phyloP scores from a whole-genome alignment of 2,329 filamentous ascomycete genomes.

The Trichophyton simii region DNA sequence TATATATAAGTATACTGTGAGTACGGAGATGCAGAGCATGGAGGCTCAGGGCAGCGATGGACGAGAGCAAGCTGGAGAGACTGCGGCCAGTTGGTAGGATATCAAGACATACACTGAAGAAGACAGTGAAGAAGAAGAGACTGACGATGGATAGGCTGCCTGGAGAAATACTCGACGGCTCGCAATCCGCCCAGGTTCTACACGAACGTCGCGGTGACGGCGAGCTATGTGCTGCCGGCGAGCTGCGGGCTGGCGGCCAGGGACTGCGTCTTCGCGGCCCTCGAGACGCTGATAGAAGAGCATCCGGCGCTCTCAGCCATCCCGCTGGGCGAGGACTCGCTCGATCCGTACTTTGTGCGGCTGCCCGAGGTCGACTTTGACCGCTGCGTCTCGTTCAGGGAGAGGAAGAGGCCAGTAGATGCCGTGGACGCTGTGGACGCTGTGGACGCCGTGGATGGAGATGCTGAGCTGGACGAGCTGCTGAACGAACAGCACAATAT shows the following conservation, averaged over 20 bases:
- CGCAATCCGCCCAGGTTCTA: conserved; percentile 35
- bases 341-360: conserved; percentile 33
- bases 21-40: neutral
- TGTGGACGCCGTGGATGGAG: conserved; percentile 12
- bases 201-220: conserved; percentile 33
- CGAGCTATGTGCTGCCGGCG: conserved; percentile 24
- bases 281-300: conserved; percentile 25
- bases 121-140: neutral
- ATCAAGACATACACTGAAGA: neutral
- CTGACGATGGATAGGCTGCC: conserved; percentile 13
- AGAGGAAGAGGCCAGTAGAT: neutral
- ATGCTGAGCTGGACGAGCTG: conserved; percentile 32
- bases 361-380: conserved; percentile 32
- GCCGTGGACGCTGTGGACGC: conserved; percentile 18
- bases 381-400: neutral
- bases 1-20: too few relatives aligned
- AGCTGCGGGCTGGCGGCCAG: conserved; percentile 17
- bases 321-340: conserved; percentile 29
- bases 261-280: conserved; percentile 28
- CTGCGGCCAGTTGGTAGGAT: conserved; percentile 22
- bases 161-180: conserved; percentile 34
- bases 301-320: conserved; percentile 36
- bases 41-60: neutral
- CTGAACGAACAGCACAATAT: conserved; percentile 32
- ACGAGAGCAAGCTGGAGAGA: conserved; percentile 14